Evolutionary conservation across 1,284 basidiomycete species (phyloP), one percentile per base, ranked within the genome.

Genomic region (Ustilago xerochloae): DNA sequence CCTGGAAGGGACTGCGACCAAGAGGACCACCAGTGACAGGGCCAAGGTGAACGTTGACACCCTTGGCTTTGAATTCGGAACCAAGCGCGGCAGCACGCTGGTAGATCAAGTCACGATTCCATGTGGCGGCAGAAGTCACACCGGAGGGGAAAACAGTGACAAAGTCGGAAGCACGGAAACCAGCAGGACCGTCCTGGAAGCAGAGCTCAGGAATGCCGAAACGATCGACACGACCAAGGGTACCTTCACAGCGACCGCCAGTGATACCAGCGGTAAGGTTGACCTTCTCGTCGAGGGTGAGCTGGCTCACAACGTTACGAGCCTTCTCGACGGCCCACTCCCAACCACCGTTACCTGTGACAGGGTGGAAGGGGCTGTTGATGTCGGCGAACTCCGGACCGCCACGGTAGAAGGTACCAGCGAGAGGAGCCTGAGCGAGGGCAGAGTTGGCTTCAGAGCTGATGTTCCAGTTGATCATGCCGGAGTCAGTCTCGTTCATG

Each of bases 1-100:
- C 67, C 41, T 71, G 57, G 48, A 60, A 66, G 9, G 67, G 67
- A 36, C 51, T 35, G 33, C 72, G 63, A 20, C 72, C 72, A 4
- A 75, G 60, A 28, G 72, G 72, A 3, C 73, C 74, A 46, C 76
- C 76, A 7, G 86, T 86, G 13, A 86, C 84, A 16, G 82, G 81
- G 10, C 60, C 72, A 35, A 70, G 63, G 49, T 58, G 54, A 18
- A 75, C 63, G 36, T 75, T 65, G 38, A 72, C 62, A 30, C 66
- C 70, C 48, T 71, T 73, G 20, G 63, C 66, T 4, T 58, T 45
- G 55, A 76, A 76, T 33, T 76, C 74, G 22, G 45, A 30, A 8
- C 69, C 74, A 18, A 76, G 56, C 2, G 69, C 64, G 22, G 52
- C 53, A 13, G 69, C 74, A 20, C 61, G 63, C 24, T 39, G 33